Evolutionary conservation across 2,329 filamentous ascomycete species (phyloP).

Genomic region (Gliomastix tumulicola): DNA sequence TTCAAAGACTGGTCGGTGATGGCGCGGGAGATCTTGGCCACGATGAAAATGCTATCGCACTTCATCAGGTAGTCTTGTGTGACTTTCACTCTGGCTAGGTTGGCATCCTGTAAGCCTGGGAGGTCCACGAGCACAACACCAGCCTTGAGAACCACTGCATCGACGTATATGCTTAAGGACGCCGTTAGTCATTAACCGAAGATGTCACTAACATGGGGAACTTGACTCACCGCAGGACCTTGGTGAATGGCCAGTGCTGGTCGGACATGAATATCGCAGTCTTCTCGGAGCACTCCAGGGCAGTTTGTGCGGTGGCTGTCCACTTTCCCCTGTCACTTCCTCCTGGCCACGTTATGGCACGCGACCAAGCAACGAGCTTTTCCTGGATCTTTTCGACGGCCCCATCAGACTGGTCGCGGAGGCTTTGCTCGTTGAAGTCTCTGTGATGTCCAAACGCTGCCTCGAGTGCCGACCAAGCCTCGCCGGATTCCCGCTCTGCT

Average conservation of each 20-base stretch:
- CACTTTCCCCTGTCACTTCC: conserved; percentile 15
- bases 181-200: background rate
- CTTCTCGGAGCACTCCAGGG: conserved; percentile 18
- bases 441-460: conserved; percentile 21
- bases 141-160: conserved; percentile 19
- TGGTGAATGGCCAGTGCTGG: conserved; percentile 25
- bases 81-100: conserved; percentile 22
- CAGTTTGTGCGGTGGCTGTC: conserved; percentile 17
- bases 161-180: conserved; percentile 17
- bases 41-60: conserved; percentile 24
- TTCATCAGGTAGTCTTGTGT: conserved; percentile 24
- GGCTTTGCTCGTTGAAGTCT: conserved; percentile 12
- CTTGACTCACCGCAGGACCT: conserved; percentile 19
- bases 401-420: conserved; percentile 16
- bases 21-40: conserved; percentile 22
- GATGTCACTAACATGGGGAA: background rate
- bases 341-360: conserved; percentile 20
- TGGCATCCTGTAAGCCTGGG: conserved; percentile 23
- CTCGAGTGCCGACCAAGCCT: conserved; percentile 32
- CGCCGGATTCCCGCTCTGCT: conserved; percentile 17
- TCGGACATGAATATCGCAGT: conserved; percentile 22
- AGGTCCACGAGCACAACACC: conserved; percentile 25
- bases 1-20: conserved; percentile 22
- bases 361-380: conserved; percentile 17
- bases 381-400: conserved; percentile 13